Evolutionary conservation across 257 asterid species (phyloP).

Genomic region (Galeopsis tetrahit): DNA sequence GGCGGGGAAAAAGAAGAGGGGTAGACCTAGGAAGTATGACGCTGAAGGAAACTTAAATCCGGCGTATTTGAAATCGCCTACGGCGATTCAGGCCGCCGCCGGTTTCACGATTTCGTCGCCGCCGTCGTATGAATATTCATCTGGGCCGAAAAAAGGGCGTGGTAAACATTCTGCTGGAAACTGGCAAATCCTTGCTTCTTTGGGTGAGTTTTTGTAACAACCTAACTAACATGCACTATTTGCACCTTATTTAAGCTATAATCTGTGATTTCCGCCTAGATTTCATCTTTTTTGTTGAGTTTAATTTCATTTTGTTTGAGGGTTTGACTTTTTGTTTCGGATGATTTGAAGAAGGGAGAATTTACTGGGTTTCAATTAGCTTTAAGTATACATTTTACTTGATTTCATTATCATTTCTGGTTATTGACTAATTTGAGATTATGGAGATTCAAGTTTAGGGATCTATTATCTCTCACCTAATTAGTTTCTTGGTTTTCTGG

Average conservation of each 20-base stretch:
- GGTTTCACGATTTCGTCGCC: slow-evolving; percentile 72
- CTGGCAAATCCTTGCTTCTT: slow-evolving; percentile 66
- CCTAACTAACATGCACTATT: slow-evolving; percentile 6
- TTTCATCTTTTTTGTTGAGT: slow-evolving; percentile 24
- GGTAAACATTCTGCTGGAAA: slow-evolving; percentile 57
- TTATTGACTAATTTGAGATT: too few relatives aligned
- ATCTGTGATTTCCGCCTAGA: slow-evolving; percentile 13
- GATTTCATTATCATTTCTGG: not conserved
- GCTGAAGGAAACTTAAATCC: slow-evolving; percentile 76
- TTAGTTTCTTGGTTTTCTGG: not conserved
- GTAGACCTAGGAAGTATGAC: slow-evolving; percentile 89
- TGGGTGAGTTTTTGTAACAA: slow-evolving; percentile 50
- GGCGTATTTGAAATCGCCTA: slow-evolving; percentile 47
- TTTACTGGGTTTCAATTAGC: not conserved
- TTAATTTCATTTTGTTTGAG: not conserved
- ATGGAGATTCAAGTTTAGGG: not conserved
- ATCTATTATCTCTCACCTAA: not conserved
- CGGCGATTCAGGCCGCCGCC: slow-evolving; percentile 46
- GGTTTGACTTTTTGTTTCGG: not conserved
- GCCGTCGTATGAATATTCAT: slow-evolving; percentile 54
- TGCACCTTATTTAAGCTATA: not conserved
- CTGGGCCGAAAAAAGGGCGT: slow-evolving; percentile 62
- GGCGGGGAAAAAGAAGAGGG: slow-evolving; percentile 73
- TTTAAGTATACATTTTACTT: not conserved
- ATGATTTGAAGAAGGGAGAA: slow-evolving; percentile 14